Conservation (phyloP, 31 red algal genomes). For the Porphyra umbilicalis region DNA sequence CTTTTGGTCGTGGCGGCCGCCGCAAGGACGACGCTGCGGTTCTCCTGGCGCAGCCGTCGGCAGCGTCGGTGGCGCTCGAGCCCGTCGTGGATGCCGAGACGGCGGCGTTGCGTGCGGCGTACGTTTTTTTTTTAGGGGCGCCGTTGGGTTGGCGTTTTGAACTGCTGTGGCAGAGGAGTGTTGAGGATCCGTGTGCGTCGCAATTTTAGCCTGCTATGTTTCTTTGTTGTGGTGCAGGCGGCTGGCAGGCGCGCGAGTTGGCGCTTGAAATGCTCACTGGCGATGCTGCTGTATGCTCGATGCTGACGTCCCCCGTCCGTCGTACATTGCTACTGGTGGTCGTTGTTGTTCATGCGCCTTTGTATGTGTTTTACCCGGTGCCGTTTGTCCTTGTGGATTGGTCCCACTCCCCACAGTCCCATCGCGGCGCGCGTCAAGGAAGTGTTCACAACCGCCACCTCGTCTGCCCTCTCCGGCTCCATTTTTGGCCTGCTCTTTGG, state of each 20-base stretch:
- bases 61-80: neutral
- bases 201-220: no score
- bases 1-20: neutral
- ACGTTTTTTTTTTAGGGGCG: neutral
- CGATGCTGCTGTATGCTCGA: no score
- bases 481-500: constrained; percentile 80
- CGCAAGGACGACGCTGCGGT: neutral
- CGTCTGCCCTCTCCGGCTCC: constrained; percentile 54
- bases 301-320: neutral
- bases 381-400: neutral
- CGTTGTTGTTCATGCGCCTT: neutral
- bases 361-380: no score
- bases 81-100: neutral
- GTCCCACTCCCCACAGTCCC: no score
- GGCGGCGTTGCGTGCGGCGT: neutral
- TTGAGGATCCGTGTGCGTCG: no score
- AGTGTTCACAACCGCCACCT: constrained; percentile 36
- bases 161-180: no score
- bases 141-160: neutral
- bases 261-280: no score
- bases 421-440: constrained; percentile 28
- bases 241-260: no score
- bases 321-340: neutral
- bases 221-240: no score
- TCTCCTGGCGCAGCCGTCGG: neutral